A percentile compares a stretch with the other conserved stretches of the same genome.
phyloP scores from a whole-genome alignment of 2,329 filamentous ascomycete species.

The Penicillium sp. region DNA sequence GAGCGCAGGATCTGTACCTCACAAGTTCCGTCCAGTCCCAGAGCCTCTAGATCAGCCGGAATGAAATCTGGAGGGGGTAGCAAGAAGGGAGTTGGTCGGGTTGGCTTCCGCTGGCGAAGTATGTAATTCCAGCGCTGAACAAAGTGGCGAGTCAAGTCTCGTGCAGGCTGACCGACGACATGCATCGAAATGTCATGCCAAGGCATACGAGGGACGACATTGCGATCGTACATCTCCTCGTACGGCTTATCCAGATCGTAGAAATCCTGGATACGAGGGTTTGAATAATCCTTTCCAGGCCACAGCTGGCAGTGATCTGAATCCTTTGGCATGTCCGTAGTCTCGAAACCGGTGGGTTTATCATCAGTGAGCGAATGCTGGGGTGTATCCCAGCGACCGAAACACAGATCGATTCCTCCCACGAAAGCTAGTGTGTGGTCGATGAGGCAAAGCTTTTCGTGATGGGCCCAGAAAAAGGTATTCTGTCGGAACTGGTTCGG shows the following conservation, averaged over 20 bases:
- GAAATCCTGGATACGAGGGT: conserved; percentile 93
- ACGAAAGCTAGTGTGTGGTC: conserved; percentile 96
- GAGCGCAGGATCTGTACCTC: conserved; percentile 96
- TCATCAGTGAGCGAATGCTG: conserved; percentile 90
- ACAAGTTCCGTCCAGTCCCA: conserved; percentile 90
- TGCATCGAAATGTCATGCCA: conserved; percentile 99
- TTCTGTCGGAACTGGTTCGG: conserved; percentile 99
- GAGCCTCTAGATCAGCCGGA: conserved; percentile 76
- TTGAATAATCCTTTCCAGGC: conserved; percentile 98
- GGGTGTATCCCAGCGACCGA: conserved; percentile 95
- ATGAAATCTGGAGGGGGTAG: conserved; percentile 92
- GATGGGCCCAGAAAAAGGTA: conserved; percentile 98
- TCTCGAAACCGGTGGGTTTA: conserved; percentile 91
- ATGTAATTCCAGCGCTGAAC: conserved; percentile 99
- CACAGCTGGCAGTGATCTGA: conserved; percentile 92
- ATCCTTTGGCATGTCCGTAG: conserved; percentile 74
- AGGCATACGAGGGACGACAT: conserved; percentile 87
- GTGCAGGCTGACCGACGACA: conserved; percentile 90
- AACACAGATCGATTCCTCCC: conserved; percentile 93
- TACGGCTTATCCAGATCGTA: conserved; percentile 91
- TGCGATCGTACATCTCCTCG: conserved; percentile 97
- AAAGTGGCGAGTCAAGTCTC: conserved; percentile 93
- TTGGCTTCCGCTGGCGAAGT: conserved; percentile 86
- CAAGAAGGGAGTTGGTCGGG: conserved; percentile 87
- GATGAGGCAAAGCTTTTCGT: conserved; percentile 96